These are phyloP conservation scores for Arthrobotrys musiformis DNA, from an alignment of 2,329 filamentous ascomycete species.

Conservation along the genomic window DNA sequence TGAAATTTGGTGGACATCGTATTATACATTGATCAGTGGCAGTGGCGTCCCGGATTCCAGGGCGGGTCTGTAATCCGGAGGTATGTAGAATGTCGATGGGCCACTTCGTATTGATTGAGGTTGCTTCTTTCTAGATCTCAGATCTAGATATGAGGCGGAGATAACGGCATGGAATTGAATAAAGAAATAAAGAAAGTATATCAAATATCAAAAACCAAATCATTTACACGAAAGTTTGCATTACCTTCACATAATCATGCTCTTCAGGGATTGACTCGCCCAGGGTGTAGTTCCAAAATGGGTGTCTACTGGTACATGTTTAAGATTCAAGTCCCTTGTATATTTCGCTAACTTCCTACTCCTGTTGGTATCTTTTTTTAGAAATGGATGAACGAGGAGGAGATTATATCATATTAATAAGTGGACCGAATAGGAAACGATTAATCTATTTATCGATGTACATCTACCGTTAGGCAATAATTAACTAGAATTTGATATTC, in stretches of 20 bases:
- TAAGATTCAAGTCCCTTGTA: conserved; percentile 1
- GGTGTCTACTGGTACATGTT: neutral
- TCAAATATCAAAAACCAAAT: neutral
- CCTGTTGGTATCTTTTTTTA: neutral
- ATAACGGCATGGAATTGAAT: neutral
- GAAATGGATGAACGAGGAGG: neutral
- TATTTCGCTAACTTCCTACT: neutral
- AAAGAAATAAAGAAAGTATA: neutral
- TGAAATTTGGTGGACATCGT: neutral
- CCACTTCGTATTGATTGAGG: neutral
- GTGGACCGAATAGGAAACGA: neutral
- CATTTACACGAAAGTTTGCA: conserved; percentile 14
- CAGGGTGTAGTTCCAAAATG: neutral
- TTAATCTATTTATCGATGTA: neutral
- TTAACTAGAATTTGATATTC: neutral
- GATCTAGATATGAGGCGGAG: conserved; percentile 11
- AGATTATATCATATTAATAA: neutral
- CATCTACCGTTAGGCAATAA: neutral
- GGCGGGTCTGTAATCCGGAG: conserved; percentile 3
- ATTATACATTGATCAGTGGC: neutral
- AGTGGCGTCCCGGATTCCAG: conserved; percentile 32
- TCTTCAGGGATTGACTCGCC: neutral
- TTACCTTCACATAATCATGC: conserved; percentile 22
- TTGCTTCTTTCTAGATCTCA: neutral
- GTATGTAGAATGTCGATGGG: conserved; percentile 31